Conservation (phyloP, 768 basidiomycete species). For the Tricholoma matsutake region DNA sequence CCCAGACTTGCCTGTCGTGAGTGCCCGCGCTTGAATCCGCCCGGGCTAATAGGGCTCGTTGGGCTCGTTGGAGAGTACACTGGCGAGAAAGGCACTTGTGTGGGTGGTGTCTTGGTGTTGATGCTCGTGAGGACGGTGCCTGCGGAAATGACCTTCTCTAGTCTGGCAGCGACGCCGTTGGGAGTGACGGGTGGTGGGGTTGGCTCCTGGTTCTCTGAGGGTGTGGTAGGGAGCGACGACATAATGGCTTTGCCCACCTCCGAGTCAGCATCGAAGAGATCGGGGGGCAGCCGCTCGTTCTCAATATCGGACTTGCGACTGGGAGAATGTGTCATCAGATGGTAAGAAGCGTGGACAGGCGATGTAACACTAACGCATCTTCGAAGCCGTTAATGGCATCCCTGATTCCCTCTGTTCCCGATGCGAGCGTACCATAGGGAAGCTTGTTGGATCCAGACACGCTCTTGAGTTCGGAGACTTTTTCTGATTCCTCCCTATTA, state of each 20-base stretch:
- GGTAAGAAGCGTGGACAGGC: neutral
- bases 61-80: conserved; percentile 40
- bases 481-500: conserved; percentile 92
- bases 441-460: conserved; percentile 75
- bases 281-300: conserved; percentile 97
- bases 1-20: conserved; percentile 81
- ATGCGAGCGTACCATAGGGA: conserved; percentile 80
- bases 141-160: conserved; percentile 36
- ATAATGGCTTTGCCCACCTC: conserved; percentile 69
- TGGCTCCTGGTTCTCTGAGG: conserved; percentile 42
- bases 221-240: conserved; percentile 52
- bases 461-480: conserved; percentile 94
- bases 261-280: conserved; percentile 80
- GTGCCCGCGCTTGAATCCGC: conserved; percentile 70
- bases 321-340: conserved; percentile 3
- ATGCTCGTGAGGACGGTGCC: conserved; percentile 26
- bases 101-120: conserved; percentile 30
- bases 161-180: conserved; percentile 42
- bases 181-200: conserved; percentile 41
- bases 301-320: conserved; percentile 98
- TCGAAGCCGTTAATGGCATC: conserved; percentile 92
- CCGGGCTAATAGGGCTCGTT: conserved; percentile 34
- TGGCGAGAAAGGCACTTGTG: conserved; percentile 19
- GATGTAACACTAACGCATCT: conserved; percentile 73
- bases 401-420: conserved; percentile 92